Evolutionary conservation across 495 filamentous ascomycete species (phyloP).

Genomic region (Staphylotrichum longicolle): DNA sequence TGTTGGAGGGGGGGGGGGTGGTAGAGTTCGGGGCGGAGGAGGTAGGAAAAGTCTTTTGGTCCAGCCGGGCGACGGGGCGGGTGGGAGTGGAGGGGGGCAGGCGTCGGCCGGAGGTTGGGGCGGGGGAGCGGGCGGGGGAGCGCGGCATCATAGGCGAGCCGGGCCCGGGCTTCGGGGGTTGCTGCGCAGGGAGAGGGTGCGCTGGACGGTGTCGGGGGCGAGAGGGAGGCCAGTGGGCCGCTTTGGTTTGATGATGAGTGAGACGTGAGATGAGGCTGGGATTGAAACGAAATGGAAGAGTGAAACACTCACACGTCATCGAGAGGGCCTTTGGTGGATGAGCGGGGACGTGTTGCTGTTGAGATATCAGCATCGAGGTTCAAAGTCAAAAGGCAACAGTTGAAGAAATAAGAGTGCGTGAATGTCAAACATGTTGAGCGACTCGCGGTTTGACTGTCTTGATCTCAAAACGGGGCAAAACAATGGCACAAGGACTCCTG

Average conservation of each 20-base stretch:
- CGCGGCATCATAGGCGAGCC: constrained; percentile 28
- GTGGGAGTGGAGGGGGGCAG: constrained; percentile 17
- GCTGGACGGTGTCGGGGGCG: constrained; percentile 19
- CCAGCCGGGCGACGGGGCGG: constrained; percentile 14
- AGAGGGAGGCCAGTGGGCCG: constrained; percentile 30
- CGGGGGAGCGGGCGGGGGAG: constrained; percentile 28
- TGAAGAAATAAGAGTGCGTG: background rate
- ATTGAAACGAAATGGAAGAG: constrained; percentile 3
- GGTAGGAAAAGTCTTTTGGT: constrained; percentile 72
- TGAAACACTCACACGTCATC: constrained; percentile 53
- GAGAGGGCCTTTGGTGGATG: constrained; percentile 57
- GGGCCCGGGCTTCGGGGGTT: constrained; percentile 19
- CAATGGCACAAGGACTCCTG: no score
- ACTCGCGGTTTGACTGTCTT: no score
- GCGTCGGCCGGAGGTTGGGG: constrained; percentile 13
- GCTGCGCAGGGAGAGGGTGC: constrained; percentile 8
- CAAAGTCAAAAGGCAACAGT: no score
- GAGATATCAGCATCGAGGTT: background rate
- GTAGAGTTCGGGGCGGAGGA: constrained; percentile 75
- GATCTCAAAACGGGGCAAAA: no score
- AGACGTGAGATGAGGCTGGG: background rate
- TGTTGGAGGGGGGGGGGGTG: constrained; percentile 68
- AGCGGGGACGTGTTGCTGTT: constrained; percentile 47
- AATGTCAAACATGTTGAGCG: no score
- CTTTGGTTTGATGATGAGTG: constrained; percentile 17